Conservation (phyloP, 2,329 filamentous ascomycete genomes). For the Xylariales sp. region DNA sequence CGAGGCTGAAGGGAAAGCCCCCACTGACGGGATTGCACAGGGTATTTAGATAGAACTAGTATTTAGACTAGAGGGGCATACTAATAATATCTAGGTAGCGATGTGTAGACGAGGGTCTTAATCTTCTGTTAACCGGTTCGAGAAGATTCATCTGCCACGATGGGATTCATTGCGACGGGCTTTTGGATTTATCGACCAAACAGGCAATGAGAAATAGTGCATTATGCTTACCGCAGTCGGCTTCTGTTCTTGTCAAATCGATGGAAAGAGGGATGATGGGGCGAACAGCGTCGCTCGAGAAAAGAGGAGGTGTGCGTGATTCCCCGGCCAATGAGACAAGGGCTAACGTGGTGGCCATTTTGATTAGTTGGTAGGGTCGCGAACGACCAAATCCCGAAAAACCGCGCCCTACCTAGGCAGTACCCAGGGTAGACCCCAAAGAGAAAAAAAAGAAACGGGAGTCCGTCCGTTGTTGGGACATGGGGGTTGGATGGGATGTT, state of each 20-base stretch:
- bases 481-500: constrained; percentile 12
- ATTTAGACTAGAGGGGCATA: constrained; percentile 15
- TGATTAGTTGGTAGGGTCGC: constrained; percentile 36
- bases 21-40: constrained; percentile 39
- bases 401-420: constrained; percentile 34
- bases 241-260: constrained; percentile 32
- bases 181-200: constrained; percentile 33
- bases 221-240: constrained; percentile 34
- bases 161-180: constrained; percentile 44
- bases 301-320: constrained; percentile 46
- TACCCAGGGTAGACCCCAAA: constrained; percentile 11
- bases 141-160: constrained; percentile 40
- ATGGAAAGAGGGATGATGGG: constrained; percentile 32
- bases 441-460: constrained; percentile 18
- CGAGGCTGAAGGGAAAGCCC: constrained; percentile 44
- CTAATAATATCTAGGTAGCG: constrained; percentile 24
- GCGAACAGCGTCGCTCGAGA: constrained; percentile 43
- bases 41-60: neutral
- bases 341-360: constrained; percentile 20
- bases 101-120: constrained; percentile 17
- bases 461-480: constrained; percentile 11
- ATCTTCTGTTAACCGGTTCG: constrained; percentile 39
- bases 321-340: constrained; percentile 42
- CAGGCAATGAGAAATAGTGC: constrained; percentile 38
- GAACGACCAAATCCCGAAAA: constrained; percentile 47